phyloP scores from a whole-genome alignment of 139 green algal species.

The Pleodorina starrii region DNA sequence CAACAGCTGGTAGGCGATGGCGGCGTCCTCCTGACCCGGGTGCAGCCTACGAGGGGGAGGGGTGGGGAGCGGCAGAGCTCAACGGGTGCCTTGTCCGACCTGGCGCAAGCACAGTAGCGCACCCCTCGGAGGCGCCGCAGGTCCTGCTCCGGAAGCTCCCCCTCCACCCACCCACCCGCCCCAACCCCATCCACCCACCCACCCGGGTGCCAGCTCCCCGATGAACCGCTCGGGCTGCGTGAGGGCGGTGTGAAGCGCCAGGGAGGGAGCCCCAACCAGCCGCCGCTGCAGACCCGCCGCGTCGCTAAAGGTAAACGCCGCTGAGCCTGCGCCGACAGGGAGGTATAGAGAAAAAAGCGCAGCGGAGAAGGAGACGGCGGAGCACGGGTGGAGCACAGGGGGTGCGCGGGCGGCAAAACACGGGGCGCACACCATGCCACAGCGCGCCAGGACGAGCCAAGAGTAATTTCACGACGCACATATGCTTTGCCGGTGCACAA shows the following conservation, averaged over 20 bases:
- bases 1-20: slow-evolving; percentile 45
- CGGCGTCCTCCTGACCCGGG: slow-evolving; percentile 37
- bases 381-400: background rate
- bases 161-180: background rate
- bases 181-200: background rate
- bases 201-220: background rate
- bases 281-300: background rate
- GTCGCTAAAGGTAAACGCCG: slow-evolving; percentile 29
- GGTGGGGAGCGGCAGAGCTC: no score
- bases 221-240: slow-evolving; percentile 6
- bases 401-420: background rate
- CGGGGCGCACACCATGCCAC: no score
- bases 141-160: background rate
- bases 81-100: no score
- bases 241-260: slow-evolving; percentile 36
- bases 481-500: no score
- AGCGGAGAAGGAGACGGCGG: no score
- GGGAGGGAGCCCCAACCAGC: slow-evolving; percentile 29
- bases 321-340: slow-evolving; percentile 5
- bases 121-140: no score
- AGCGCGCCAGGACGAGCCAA: no score
- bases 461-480: no score
- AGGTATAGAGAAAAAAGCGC: no score
- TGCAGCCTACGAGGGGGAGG: background rate
- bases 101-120: no score